phyloP scores from a whole-genome alignment of 345 rosid species.

The Ceriops decandra region DNA sequence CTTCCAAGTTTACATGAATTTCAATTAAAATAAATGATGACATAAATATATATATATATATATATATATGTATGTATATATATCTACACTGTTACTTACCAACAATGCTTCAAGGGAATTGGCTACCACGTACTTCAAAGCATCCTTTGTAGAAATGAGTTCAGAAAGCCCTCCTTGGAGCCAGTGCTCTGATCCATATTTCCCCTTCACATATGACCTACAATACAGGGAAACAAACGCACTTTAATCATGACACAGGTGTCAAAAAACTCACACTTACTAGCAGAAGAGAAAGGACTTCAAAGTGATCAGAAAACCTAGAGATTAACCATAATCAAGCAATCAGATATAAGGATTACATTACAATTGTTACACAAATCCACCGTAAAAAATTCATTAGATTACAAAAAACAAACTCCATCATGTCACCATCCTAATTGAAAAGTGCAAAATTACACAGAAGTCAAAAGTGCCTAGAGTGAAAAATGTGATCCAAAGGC shows the following conservation, averaged over 20 bases:
- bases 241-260: background rate
- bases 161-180: slow-evolving; percentile 39
- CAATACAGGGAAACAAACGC: slow-evolving; percentile 12
- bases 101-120: slow-evolving; percentile 46
- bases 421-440: background rate
- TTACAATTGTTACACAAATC: background rate
- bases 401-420: background rate
- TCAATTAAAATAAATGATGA: too few relatives aligned
- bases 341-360: background rate
- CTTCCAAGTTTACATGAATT: too few relatives aligned
- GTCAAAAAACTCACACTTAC: too few relatives aligned
- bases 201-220: slow-evolving; percentile 60
- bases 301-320: too few relatives aligned
- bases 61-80: too few relatives aligned
- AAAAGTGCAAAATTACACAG: too few relatives aligned
- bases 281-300: too few relatives aligned
- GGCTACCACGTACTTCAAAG: slow-evolving; percentile 54
- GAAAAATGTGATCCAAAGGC: background rate
- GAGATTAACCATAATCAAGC: background rate
- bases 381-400: background rate
- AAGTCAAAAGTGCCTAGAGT: too few relatives aligned
- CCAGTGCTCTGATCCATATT: slow-evolving; percentile 57
- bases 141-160: slow-evolving; percentile 58
- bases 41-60: background rate
- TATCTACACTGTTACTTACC: slow-evolving; percentile 42